Evolutionary conservation across 768 basidiomycete species (phyloP).

Genomic region (Trametes gibbosa): DNA sequence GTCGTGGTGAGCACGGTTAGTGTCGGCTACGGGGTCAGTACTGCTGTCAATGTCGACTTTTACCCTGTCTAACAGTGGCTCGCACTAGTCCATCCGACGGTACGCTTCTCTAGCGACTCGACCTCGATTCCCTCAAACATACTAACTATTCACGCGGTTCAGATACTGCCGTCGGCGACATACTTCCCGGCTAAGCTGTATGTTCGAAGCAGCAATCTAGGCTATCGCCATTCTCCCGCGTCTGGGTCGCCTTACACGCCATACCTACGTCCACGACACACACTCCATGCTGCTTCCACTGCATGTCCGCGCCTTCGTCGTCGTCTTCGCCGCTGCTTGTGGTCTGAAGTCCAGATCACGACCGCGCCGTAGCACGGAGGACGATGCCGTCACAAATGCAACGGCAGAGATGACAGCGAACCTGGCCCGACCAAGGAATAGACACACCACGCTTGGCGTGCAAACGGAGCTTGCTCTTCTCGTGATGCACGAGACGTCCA

Average conservation of each 20-base stretch:
- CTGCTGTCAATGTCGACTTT: neutral
- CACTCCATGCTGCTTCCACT: neutral
- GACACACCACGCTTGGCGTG: neutral
- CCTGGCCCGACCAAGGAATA: neutral
- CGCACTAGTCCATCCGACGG: neutral
- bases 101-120: neutral
- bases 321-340: neutral
- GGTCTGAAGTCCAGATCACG: neutral
- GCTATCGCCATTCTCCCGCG: neutral
- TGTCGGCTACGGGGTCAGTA: neutral
- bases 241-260: neutral
- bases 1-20: neutral
- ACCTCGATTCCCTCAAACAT: neutral
- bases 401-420: neutral
- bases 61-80: neutral
- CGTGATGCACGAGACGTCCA: neutral
- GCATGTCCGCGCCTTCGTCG: neutral
- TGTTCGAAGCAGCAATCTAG: neutral
- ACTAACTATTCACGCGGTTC: neutral
- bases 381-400: neutral
- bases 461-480: neutral
- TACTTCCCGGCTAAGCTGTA: neutral
- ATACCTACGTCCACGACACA: neutral
- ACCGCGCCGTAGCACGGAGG: neutral
- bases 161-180: neutral